Evolutionary conservation across 2,329 filamentous ascomycete species (phyloP).

Genomic region (Phaeoacremonium minimum): DNA sequence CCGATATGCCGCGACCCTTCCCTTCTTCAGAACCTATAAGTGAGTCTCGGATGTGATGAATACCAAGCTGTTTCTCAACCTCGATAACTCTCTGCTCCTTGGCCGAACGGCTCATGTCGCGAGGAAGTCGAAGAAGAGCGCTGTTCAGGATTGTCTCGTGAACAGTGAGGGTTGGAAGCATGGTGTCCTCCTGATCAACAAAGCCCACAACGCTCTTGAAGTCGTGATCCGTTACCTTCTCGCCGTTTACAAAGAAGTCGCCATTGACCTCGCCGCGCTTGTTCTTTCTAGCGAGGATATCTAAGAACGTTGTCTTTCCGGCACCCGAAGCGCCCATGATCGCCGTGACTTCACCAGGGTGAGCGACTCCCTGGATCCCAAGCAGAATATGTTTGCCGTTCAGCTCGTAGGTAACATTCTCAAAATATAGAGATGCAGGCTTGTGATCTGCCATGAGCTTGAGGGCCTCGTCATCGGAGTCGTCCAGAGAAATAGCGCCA

Average conservation of each 20-base stretch:
- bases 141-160: conserved; percentile 97
- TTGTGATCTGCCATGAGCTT: conserved; percentile 91
- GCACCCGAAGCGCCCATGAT: conserved; percentile 98
- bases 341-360: conserved; percentile 90
- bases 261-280: conserved; percentile 78
- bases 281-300: conserved; percentile 94
- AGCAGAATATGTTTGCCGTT: conserved; percentile 84
- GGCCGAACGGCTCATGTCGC: conserved; percentile 79
- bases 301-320: conserved; percentile 94
- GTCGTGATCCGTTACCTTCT: conserved; percentile 77
- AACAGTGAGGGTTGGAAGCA: conserved; percentile 91
- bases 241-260: conserved; percentile 88
- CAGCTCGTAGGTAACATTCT: conserved; percentile 80
- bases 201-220: conserved; percentile 94
- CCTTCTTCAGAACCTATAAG: conserved; percentile 95
- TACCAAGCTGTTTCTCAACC: conserved; percentile 93
- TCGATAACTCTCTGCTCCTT: conserved; percentile 91
- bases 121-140: conserved; percentile 84
- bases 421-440: conserved; percentile 81
- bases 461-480: conserved; percentile 81
- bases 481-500: conserved; percentile 77
- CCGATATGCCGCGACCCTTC: conserved; percentile 90
- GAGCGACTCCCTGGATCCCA: conserved; percentile 79
- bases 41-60: conserved; percentile 89
- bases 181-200: conserved; percentile 96